phyloP scores from a whole-genome alignment of 257 asterid species.

The Hygrophila difformis region DNA sequence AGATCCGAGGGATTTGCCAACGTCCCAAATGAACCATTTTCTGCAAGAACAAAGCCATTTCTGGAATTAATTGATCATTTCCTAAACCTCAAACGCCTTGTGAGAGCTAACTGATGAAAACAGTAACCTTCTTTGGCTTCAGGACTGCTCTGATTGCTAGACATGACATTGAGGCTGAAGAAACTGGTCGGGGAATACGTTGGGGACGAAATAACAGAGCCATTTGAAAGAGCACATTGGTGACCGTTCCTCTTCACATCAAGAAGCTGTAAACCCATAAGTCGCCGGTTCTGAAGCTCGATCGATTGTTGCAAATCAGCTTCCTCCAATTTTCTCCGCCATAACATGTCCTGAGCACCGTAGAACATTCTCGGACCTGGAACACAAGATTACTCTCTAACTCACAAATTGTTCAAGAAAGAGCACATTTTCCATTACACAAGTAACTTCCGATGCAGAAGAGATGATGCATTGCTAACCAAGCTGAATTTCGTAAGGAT shows the following conservation, averaged over 20 bases:
- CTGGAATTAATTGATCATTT: too few relatives aligned
- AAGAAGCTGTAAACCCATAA: conserved; percentile 53
- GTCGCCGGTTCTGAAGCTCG: conserved; percentile 54
- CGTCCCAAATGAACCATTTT: not conserved
- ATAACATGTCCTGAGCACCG: conserved; percentile 42
- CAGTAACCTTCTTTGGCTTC: not conserved
- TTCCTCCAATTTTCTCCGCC: conserved; percentile 61
- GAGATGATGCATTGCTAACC: too few relatives aligned
- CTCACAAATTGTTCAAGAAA: too few relatives aligned
- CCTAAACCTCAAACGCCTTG: not conserved
- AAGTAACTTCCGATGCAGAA: too few relatives aligned
- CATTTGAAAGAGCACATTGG: not conserved
- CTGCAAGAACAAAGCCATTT: not conserved
- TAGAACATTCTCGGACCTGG: conserved; percentile 51
- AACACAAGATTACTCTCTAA: not conserved
- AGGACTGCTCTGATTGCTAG: not conserved
- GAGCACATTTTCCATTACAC: too few relatives aligned
- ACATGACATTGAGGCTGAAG: not conserved
- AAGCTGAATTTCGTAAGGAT: too few relatives aligned
- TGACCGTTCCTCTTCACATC: conserved; percentile 41
- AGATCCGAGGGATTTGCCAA: not conserved
- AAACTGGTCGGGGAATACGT: not conserved
- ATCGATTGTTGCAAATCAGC: conserved; percentile 50
- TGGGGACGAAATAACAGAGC: not conserved
- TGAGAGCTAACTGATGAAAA: not conserved